A percentile compares a stretch with the other conserved stretches of the same genome.
phyloP scores from a whole-genome alignment of 2,329 filamentous ascomycete genomes.

The Diaporthe capsici region DNA sequence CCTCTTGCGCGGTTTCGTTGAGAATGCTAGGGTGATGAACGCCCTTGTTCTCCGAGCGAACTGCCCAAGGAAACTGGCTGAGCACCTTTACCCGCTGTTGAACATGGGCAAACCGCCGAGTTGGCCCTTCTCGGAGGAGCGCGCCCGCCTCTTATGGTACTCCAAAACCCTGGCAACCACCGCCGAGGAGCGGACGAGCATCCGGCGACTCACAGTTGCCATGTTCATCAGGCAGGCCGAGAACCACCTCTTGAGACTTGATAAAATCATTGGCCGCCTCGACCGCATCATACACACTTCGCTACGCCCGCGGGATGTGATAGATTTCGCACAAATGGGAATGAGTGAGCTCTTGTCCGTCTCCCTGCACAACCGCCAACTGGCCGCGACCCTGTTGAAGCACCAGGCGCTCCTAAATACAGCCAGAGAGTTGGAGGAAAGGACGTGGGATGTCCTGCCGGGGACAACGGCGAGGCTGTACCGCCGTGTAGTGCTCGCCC shows the following conservation, averaged over 20 bases:
- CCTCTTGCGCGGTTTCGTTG: constrained; percentile 50
- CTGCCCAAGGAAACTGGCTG: constrained; percentile 39
- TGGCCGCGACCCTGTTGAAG: constrained; percentile 36
- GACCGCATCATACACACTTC: background rate
- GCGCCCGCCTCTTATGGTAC: constrained; percentile 31
- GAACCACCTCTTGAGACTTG: constrained; percentile 31
- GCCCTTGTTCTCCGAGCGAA: constrained; percentile 39
- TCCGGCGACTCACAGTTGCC: constrained; percentile 35
- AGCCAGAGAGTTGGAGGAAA: constrained; percentile 21
- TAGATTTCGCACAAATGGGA: constrained; percentile 1
- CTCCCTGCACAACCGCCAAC: background rate
- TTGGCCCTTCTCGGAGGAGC: constrained; percentile 38
- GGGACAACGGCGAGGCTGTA: background rate
- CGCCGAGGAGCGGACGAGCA: constrained; percentile 10
- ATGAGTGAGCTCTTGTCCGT: constrained; percentile 10
- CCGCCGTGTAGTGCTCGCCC: background rate
- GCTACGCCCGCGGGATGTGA: background rate
- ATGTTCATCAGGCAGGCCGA: constrained; percentile 40
- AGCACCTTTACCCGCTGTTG: constrained; percentile 41
- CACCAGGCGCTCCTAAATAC: constrained; percentile 38
- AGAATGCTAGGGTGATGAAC: constrained; percentile 46
- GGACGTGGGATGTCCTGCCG: constrained; percentile 31
- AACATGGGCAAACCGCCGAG: constrained; percentile 40
- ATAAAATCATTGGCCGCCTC: constrained; percentile 6
- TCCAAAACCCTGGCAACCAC: constrained; percentile 23